Base-by-base conservation (phyloP, 306 rosid species). In the Corylus americana region DNA sequence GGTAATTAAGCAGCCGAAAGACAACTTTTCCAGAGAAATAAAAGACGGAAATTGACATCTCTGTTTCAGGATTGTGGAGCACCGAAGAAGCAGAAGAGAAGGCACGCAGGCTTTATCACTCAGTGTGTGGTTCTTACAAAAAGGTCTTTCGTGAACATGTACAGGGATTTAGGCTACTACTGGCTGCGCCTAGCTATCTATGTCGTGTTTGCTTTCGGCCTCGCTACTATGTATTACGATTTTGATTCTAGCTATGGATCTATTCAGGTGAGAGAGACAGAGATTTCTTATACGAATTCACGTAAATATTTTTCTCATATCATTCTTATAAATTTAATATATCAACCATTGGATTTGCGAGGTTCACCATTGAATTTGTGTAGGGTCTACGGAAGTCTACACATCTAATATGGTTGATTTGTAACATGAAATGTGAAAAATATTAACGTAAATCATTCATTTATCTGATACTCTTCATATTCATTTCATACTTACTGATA, bases 191-290 rank as follows among this genome's bases (percentile, higher is more conserved):
- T 86, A 22, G 74, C 13, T 31, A 82, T 86, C 55, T 93, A 88
- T 54, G 54, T 78, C 45, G 29, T 57, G 53, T 76, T 80, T 75
- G 82, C 64, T n/a, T 0, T 79, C 3, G 81, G 94, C 70, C 77
- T 93, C 16, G 97, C 88, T 29, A 81, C 89, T 31, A 71, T 88
- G 73, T 93, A 67, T 83, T 75, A 79, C 63, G 37, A 83, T 59
- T 14, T 89, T 50, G 92, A 87, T 39, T n/a, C 16, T 39, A 8
- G 18, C 25, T 44, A 68, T 73, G 84, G 55, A 66, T 81, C 91
- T 5, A 87, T 91, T 61, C 85, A 75, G 93, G 91, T 77, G 45
- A 42, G 45, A 42, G 6, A 0, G 7, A 0, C 7, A 42, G 45
- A 4, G 8, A 42, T 4, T 42, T 42, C 44, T 39, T 39, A 39